phyloP scores from a whole-genome alignment of 176 grass and related monocot species.

The Saccharum spontaneum region DNA sequence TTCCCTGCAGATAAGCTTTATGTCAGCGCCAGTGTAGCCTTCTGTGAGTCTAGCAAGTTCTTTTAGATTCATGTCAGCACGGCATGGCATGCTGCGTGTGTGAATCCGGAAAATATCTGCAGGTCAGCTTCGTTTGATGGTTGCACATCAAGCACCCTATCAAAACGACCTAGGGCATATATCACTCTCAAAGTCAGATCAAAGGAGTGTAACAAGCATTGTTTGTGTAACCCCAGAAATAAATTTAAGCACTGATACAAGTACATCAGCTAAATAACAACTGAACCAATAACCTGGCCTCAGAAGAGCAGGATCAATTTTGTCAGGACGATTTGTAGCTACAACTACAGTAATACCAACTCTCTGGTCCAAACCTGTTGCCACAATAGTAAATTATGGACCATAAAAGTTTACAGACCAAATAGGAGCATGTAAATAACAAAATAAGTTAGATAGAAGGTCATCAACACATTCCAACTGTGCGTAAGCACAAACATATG shows the following conservation, averaged over 20 bases:
- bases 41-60: conserved; percentile 83
- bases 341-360: too few relatives aligned
- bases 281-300: background rate
- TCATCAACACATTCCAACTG: too few relatives aligned
- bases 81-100: conserved; percentile 62
- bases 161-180: background rate
- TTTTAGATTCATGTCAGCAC: conserved; percentile 51
- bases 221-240: background rate
- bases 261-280: background rate
- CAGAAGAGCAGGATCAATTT: too few relatives aligned
- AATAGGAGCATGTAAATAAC: too few relatives aligned
- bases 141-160: background rate
- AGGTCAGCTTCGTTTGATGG: conserved; percentile 68
- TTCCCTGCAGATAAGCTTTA: conserved; percentile 88
- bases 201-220: background rate
- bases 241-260: background rate
- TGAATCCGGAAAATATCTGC: conserved; percentile 80
- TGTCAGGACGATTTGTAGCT: too few relatives aligned
- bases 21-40: conserved; percentile 89
- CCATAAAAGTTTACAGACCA: too few relatives aligned
- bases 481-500: too few relatives aligned
- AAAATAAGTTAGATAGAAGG: too few relatives aligned
- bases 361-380: too few relatives aligned
- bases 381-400: too few relatives aligned
- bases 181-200: conserved; percentile 29